Evolutionary conservation across 192 early-diverging fungal genomes (phyloP), one percentile per base, ranked within the genome.

Genomic region (Backusella macrospora): DNA sequence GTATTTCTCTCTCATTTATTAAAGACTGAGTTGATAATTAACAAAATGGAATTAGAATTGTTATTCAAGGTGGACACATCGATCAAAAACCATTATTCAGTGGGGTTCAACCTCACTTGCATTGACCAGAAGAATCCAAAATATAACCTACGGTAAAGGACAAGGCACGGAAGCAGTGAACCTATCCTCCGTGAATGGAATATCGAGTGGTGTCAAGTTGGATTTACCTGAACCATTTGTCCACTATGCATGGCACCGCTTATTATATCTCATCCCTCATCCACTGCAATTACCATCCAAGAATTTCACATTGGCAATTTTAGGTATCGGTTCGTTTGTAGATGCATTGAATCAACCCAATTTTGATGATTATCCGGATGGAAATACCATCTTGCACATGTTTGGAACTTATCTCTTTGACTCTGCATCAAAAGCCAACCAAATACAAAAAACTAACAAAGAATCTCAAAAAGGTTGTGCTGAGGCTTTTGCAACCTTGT

Each of bases 401-500:
- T 94, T 95, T 88, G 93, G 92, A 2, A 67, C 78, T 0, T 94
- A 89, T 87, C 81, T 96, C 9, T 95, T 95, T 85, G 90, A 92
- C 40, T 90, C 90, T 0, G 84, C 84, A 62, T 65, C 86, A 16
- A 68, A 62, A 10, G 59, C 79, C 73, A 21, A 59, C 80, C 34
- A 59, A 59, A 8, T 3, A n/a, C 21, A 23, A 59, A 34, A 34
- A 34, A 34, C 43, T 0, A 78, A 78, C 49, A 71, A 66, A 18
- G 78, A 83, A 63, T 69, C 62, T 4, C 78, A 84, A 64, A 69
- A 81, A n/a, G 92, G 93, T 10, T 84, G 86, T 52, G 88, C 92
- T 1, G 88, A 88, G 68, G 92, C 94, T 4, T 85, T 87, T 79
- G 90, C 86, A 6, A 89, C 89, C 10, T 77, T 95, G 0, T 95